These are phyloP conservation scores for Eimeria zaria DNA, from an alignment of 169 alveolate species.

Conservation along the genomic window DNA sequence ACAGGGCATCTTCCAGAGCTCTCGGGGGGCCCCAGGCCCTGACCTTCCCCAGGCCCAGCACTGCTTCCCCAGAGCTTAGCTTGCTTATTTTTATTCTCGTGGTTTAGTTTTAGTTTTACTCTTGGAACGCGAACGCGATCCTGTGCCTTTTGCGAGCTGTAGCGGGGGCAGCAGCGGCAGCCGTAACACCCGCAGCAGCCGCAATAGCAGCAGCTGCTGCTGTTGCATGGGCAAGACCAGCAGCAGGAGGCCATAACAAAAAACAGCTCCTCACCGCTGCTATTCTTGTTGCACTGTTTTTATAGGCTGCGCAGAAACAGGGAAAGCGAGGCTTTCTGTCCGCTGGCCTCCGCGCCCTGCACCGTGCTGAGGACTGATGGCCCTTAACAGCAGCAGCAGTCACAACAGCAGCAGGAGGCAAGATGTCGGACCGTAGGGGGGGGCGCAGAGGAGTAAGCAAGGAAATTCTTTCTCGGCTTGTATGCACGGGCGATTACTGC, in stretches of 20 bases:
- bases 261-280: neutral
- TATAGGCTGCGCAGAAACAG: neutral
- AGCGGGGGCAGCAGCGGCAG: neutral
- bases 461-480: neutral
- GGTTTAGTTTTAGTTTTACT: neutral
- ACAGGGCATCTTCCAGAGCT: slow-evolving; percentile 20
- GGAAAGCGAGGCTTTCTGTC: neutral
- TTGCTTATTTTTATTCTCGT: neutral
- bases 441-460: slow-evolving; percentile 63
- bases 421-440: slow-evolving; percentile 66
- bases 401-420: slow-evolving; percentile 42
- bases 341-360: slow-evolving; percentile 19
- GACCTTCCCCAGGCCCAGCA: slow-evolving; percentile 13
- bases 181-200: neutral
- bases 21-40: slow-evolving; percentile 45
- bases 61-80: neutral
- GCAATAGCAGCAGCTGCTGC: slow-evolving; percentile 12
- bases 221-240: slow-evolving; percentile 28
- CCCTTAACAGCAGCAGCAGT: slow-evolving; percentile 42
- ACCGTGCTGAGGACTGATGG: slow-evolving; percentile 27
- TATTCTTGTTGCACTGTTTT: neutral
- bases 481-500: neutral
- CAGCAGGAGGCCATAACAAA: neutral
- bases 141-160: neutral
- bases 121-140: neutral